A percentile compares a stretch with the other conserved stretches of the same genome.
Conservation (phyloP, 1,284 basidiomycete species). For the Trametes pubescens region DNA sequence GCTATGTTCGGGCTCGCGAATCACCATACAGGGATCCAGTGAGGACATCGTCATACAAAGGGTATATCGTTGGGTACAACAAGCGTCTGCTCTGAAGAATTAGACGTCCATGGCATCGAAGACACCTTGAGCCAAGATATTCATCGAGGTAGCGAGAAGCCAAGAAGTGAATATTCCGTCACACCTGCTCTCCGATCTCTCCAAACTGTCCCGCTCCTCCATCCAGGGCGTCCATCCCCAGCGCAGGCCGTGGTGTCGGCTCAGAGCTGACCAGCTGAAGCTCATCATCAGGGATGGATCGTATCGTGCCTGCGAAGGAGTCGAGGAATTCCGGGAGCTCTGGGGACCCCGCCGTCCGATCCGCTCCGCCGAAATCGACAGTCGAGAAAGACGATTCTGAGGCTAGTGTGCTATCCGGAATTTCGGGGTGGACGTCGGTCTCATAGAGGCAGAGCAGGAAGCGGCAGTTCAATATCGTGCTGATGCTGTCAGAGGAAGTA, state of each 20-base stretch:
- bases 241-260: not conserved
- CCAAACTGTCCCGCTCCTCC: not conserved
- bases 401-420: not conserved
- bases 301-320: not conserved
- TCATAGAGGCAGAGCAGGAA: constrained; percentile 4
- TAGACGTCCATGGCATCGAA: no score
- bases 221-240: not conserved
- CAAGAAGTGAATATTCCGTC: not conserved
- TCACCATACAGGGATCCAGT: no score
- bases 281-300: not conserved
- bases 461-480: not conserved
- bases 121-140: no score
- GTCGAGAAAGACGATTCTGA: not conserved
- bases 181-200: not conserved
- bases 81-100: no score
- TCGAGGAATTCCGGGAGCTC: not conserved
- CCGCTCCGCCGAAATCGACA: not conserved
- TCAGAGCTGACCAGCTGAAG: not conserved
- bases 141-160: no score
- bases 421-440: not conserved
- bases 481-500: not conserved
- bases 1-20: no score
- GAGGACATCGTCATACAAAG: no score
- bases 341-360: not conserved
- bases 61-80: no score